A percentile compares a stretch with the other conserved stretches of the same genome.
These are phyloP conservation scores for Datura wrightii DNA, from an alignment of 257 asterid genomes.

Conservation along the genomic window DNA sequence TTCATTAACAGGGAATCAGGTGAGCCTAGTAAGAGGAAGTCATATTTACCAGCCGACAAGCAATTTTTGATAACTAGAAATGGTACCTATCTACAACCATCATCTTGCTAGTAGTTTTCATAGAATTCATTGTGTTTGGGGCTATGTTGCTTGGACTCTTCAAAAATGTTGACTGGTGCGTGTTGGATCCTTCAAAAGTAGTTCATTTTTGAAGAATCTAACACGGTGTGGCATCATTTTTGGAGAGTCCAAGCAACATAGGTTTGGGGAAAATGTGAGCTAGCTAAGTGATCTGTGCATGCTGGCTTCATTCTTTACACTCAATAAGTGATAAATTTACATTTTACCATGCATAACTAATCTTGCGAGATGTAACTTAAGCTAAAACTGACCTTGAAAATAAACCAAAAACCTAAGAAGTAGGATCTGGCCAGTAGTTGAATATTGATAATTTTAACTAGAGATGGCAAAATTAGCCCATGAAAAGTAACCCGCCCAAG, in stretches of 20 bases:
- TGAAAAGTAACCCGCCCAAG: no score
- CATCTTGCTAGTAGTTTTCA: background rate
- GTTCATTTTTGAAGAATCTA: no score
- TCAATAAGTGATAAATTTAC: background rate
- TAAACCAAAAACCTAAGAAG: background rate
- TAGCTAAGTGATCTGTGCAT: background rate
- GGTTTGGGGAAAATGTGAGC: background rate
- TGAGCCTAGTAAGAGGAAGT: constrained; percentile 93
- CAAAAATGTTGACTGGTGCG: no score
- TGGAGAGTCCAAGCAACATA: no score
- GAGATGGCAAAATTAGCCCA: no score
- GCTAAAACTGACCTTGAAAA: background rate
- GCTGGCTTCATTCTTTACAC: constrained; percentile 11
- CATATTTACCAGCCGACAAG: constrained; percentile 88
- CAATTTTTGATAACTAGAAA: constrained; percentile 94
- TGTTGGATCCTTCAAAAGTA: no score
- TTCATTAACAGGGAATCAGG: constrained; percentile 84
- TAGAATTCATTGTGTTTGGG: background rate
- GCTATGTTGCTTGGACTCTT: no score
- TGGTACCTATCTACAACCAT: constrained; percentile 54
- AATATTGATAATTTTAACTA: background rate
- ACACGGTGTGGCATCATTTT: no score
- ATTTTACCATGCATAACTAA: background rate
- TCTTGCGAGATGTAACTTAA: background rate
- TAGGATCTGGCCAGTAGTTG: background rate